Evolutionary conservation across 352 stramenopile species (phyloP), one percentile per base, ranked within the genome.

Genomic region (Globisporangium megalacanthum): DNA sequence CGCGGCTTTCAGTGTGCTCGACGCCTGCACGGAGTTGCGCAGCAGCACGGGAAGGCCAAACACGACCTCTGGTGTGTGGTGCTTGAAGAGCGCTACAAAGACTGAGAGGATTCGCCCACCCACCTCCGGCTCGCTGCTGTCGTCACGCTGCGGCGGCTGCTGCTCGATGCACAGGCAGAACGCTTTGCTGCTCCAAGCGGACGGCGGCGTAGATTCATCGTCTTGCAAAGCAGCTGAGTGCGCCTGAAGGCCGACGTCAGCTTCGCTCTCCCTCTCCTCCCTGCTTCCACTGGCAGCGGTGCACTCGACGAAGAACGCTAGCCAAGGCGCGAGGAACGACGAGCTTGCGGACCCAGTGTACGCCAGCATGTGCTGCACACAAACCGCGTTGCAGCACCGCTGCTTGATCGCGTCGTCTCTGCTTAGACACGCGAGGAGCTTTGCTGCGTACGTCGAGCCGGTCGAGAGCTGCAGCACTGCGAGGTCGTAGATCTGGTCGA

Each of bases 21-120:
- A 82, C 33, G 69, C 67, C 5, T 49, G 48, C 1, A 66, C 75
- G 29, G 83, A 74, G 45, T 79, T 70, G 22, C 48, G 68, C 10
- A 89, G 68, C 9, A 78, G 53, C 17, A 68, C 69, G 5, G 73
- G 51, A 1, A 89, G 61, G 1, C 79, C 79, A 3, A 79, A 53
- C 11, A 89, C 36, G 8, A 63, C 20, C 8, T 74, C 55, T 1
- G 77, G 75, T 5, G 71, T 41, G 29, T 88, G 75, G 0, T 51
- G 59, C 19, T 68, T 58, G 48, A 89, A 88, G 14, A 89, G 49
- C 25, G 13, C n/a, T 1, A 66, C 49, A 14, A 85, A 64, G 31
- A 62, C 53, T 6, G 65, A 41, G 3, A 86, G 25, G 4, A 51
- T 64, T 15, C n/a, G n/a, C 3, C n/a, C 44, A 6, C 0, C 17